phyloP scores from a whole-genome alignment of 2,329 filamentous ascomycete species.

The Pseudogymnoascus destructans region DNA sequence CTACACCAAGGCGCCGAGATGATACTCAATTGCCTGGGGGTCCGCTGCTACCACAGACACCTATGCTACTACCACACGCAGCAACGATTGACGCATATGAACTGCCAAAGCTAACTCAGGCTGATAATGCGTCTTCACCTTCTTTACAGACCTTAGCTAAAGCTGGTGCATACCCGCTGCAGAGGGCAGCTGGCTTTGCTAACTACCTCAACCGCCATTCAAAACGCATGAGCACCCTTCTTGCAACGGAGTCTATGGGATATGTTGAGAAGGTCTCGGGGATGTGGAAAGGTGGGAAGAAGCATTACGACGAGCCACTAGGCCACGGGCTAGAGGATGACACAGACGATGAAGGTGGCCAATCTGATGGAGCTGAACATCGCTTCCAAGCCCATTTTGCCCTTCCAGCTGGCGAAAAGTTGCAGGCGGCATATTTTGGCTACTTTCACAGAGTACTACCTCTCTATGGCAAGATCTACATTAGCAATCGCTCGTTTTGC shows the following conservation, averaged over 20 bases:
- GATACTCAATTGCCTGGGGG: slow-evolving; percentile 14
- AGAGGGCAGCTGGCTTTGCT: slow-evolving; percentile 70
- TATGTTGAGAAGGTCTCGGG: slow-evolving; percentile 95
- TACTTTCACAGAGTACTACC: slow-evolving; percentile 81
- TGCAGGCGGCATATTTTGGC: slow-evolving; percentile 86
- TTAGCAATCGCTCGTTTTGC: slow-evolving; percentile 77
- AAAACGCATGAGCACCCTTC: slow-evolving; percentile 65
- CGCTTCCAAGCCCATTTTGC: slow-evolving; percentile 86
- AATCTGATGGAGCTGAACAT: slow-evolving; percentile 55
- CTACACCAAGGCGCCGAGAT: slow-evolving; percentile 17
- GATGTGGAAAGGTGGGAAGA: slow-evolving; percentile 87
- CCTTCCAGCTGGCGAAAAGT: slow-evolving; percentile 66
- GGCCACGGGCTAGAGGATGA: slow-evolving; percentile 41
- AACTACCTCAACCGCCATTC: slow-evolving; percentile 70
- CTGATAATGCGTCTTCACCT: slow-evolving; percentile 33
- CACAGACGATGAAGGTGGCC: slow-evolving; percentile 42
- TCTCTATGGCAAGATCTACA: slow-evolving; percentile 91
- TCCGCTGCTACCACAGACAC: slow-evolving; percentile 17
- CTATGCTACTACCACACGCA: slow-evolving; percentile 14
- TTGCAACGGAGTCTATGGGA: slow-evolving; percentile 86
- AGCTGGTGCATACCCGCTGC: slow-evolving; percentile 62
- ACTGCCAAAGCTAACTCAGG: slow-evolving; percentile 12
- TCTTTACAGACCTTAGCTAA: slow-evolving; percentile 45
- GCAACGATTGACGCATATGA: slow-evolving; percentile 17
- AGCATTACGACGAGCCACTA: slow-evolving; percentile 63